phyloP scores from a whole-genome alignment of 2,329 filamentous ascomycete genomes.

The Penicillium glabrum region DNA sequence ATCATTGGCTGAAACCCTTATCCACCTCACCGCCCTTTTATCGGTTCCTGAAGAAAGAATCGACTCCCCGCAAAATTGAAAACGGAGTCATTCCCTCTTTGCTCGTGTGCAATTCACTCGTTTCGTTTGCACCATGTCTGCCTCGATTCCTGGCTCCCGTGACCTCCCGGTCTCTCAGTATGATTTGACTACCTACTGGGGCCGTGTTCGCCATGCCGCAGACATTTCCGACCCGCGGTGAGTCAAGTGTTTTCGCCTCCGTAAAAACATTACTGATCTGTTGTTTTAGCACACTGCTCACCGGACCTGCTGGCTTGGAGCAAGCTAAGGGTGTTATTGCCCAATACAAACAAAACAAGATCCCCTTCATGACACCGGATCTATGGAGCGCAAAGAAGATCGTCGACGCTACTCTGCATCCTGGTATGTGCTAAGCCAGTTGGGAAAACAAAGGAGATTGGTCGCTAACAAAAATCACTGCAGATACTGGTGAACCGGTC shows the following conservation, averaged over 20 bases:
- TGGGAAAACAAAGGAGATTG: neutral
- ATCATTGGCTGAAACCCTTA: conserved; percentile 19
- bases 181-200: conserved; percentile 92
- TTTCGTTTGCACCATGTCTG: conserved; percentile 51
- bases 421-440: conserved; percentile 61
- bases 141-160: conserved; percentile 65
- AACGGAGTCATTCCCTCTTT: conserved; percentile 16
- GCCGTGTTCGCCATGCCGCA: conserved; percentile 84
- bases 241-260: conserved; percentile 40
- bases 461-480: neutral
- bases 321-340: conserved; percentile 79
- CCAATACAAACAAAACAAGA: conserved; percentile 81
- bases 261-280: neutral
- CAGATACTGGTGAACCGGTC: conserved; percentile 89
- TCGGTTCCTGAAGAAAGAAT: conserved; percentile 17
- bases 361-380: conserved; percentile 78
- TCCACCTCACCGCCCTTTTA: conserved; percentile 38
- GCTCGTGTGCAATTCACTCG: conserved; percentile 3
- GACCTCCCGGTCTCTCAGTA: conserved; percentile 90
- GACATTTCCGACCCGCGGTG: conserved; percentile 94
- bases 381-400: conserved; percentile 96
- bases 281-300: conserved; percentile 73
- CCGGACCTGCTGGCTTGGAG: conserved; percentile 75
- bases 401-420: conserved; percentile 93
- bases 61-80: conserved; percentile 20